phyloP scores from a whole-genome alignment of 345 rosid species.

The Eucalyptus tenuipes region DNA sequence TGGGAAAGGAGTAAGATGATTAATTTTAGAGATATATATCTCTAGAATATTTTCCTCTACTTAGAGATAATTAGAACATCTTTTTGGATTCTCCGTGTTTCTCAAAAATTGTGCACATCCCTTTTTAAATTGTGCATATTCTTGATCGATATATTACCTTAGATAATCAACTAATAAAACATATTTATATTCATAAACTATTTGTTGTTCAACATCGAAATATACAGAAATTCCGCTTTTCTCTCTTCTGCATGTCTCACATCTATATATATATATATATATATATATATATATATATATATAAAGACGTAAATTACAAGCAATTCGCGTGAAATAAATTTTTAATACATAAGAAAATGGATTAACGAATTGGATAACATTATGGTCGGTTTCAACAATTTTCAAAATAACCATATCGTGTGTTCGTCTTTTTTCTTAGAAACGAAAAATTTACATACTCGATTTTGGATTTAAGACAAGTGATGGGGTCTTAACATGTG shows the following conservation, averaged over 20 bases:
- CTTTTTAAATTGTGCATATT: neutral
- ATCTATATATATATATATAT: no score
- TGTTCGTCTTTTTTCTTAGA: neutral
- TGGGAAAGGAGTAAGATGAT: neutral
- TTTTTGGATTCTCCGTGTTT: neutral
- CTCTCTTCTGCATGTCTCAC: neutral
- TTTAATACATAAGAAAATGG: neutral
- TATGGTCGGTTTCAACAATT: neutral
- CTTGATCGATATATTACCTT: neutral
- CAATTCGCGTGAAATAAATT: fast-evolving
- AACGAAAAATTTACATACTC: neutral
- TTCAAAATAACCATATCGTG: neutral
- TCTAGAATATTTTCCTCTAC: neutral
- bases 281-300: no score
- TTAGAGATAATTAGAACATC: neutral
- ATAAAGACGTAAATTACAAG: neutral
- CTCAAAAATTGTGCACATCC: neutral
- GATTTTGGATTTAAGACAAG: neutral
- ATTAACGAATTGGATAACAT: neutral
- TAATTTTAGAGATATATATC: neutral
- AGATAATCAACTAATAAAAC: neutral
- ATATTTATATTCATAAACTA: neutral
- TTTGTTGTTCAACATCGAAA: neutral
- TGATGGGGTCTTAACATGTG: neutral
- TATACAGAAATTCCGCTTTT: fast-evolving